Evolutionary conservation across 768 basidiomycete species (phyloP).

Genomic region (Leccinum ochraceum): DNA sequence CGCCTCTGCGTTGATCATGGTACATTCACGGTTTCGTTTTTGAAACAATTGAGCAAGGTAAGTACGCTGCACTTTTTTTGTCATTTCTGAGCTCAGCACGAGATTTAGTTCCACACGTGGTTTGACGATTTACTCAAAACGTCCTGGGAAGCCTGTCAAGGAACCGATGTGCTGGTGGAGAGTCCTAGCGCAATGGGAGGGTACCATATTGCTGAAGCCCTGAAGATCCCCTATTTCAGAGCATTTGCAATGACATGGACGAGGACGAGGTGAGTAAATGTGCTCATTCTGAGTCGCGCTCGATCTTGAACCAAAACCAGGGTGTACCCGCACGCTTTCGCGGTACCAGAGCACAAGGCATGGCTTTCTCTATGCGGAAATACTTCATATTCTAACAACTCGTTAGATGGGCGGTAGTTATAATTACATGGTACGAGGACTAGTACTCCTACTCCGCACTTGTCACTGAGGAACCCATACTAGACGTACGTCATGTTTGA

Average conservation of each 20-base stretch:
- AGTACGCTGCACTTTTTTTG: slow-evolving; percentile 8
- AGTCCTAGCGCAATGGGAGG: slow-evolving; percentile 98
- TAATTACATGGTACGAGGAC: slow-evolving; percentile 88
- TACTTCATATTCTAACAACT: slow-evolving; percentile 17
- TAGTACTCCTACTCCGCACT: slow-evolving; percentile 1
- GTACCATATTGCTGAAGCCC: slow-evolving; percentile 93
- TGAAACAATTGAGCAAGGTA: slow-evolving; percentile 90
- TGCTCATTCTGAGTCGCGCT: not conserved
- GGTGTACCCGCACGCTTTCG: slow-evolving; percentile 97
- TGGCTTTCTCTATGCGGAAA: slow-evolving; percentile 12
- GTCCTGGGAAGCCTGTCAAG: slow-evolving; percentile 96
- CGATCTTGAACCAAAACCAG: slow-evolving; percentile 36
- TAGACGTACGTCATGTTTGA: slow-evolving; percentile 97
- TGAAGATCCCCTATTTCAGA: slow-evolving; percentile 90
- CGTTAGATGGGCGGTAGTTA: slow-evolving; percentile 91
- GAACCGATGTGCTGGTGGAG: slow-evolving; percentile 90
- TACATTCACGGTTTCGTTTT: slow-evolving; percentile 92
- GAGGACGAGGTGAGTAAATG: slow-evolving; percentile 63
- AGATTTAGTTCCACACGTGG: slow-evolving; percentile 89
- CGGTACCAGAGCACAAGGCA: slow-evolving; percentile 94
- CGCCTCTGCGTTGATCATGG: slow-evolving; percentile 98
- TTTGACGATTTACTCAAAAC: slow-evolving; percentile 93
- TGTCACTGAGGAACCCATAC: slow-evolving; percentile 6
- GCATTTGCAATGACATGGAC: slow-evolving; percentile 99
- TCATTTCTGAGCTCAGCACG: slow-evolving; percentile 6